Evolutionary conservation across 2,329 filamentous ascomycete species (phyloP).

Genomic region (Penicillium sp.): DNA sequence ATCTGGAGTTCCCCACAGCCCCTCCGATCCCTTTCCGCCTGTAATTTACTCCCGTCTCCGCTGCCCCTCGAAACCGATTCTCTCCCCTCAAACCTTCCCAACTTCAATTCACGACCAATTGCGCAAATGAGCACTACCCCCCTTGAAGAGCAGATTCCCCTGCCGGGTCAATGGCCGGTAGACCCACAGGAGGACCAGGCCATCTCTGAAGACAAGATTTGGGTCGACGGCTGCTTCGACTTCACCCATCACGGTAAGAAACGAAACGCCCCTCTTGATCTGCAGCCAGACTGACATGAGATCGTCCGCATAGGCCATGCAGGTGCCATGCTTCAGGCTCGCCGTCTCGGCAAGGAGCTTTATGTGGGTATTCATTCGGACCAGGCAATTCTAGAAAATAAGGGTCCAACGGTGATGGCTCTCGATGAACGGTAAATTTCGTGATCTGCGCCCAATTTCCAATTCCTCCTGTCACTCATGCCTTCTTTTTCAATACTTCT

Average conservation of each 20-base stretch:
- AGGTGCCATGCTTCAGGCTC: slow-evolving; percentile 93
- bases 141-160: slow-evolving; percentile 50
- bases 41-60: slow-evolving; percentile 3
- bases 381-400: slow-evolving; percentile 93
- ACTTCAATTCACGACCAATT: background rate
- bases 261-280: background rate
- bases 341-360: slow-evolving; percentile 85
- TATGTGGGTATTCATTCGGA: slow-evolving; percentile 94
- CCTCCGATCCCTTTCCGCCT: slow-evolving; percentile 5
- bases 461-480: background rate
- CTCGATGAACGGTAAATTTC: slow-evolving; percentile 75
- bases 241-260: slow-evolving; percentile 90
- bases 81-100: background rate
- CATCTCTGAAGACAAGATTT: slow-evolving; percentile 74
- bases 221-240: slow-evolving; percentile 99
- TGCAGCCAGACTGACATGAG: background rate
- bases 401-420: slow-evolving; percentile 97
- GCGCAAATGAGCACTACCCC: slow-evolving; percentile 20
- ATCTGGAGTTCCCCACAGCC: slow-evolving; percentile 17
- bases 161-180: slow-evolving; percentile 65
- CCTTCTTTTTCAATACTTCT: background rate
- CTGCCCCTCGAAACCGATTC: slow-evolving; percentile 4
- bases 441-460: background rate
- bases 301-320: slow-evolving; percentile 71
- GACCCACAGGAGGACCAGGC: slow-evolving; percentile 64